Conservation (phyloP, 2,329 filamentous ascomycete species). For the Aspergillus puulaauensis region DNA sequence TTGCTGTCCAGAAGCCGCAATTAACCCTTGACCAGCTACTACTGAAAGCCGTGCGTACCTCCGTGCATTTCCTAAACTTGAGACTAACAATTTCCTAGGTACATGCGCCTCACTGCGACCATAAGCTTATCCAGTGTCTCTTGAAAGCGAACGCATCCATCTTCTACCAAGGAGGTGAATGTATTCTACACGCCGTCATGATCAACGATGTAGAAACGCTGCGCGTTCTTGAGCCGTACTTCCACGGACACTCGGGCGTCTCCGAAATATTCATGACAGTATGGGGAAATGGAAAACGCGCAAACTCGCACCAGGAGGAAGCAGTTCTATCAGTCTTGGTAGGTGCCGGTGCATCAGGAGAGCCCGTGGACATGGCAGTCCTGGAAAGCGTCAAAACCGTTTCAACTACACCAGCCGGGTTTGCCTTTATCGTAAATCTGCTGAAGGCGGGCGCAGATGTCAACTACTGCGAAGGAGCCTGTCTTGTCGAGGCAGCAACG, state of each 20-base stretch:
- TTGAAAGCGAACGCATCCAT: constrained; percentile 3
- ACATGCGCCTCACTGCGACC: constrained; percentile 1
- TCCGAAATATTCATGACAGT: constrained; percentile 5
- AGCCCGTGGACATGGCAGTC: constrained; percentile 4
- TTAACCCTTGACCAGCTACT: constrained; percentile 2
- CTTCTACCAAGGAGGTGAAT: constrained; percentile 8
- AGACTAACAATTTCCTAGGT: background rate
- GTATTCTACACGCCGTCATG: constrained; percentile 9
- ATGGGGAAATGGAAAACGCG: constrained; percentile 7
- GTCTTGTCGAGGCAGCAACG: background rate
- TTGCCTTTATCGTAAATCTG: constrained; percentile 1
- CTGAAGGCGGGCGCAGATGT: constrained; percentile 9
- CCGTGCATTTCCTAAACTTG: no score
- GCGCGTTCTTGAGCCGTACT: constrained; percentile 1
- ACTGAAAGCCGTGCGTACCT: constrained; percentile 1
- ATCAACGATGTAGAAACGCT: constrained; percentile 3
- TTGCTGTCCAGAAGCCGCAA: constrained; percentile 2
- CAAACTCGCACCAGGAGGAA: constrained; percentile 7
- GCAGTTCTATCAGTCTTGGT: constrained; percentile 5
- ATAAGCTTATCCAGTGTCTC: background rate
- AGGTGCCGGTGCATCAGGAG: background rate
- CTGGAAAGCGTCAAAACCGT: constrained; percentile 6
- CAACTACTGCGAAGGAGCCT: constrained; percentile 6
- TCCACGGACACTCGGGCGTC: background rate
- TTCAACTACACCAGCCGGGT: background rate